Conservation (phyloP, 768 basidiomycete genomes). For the Daedaleopsis nitida region DNA sequence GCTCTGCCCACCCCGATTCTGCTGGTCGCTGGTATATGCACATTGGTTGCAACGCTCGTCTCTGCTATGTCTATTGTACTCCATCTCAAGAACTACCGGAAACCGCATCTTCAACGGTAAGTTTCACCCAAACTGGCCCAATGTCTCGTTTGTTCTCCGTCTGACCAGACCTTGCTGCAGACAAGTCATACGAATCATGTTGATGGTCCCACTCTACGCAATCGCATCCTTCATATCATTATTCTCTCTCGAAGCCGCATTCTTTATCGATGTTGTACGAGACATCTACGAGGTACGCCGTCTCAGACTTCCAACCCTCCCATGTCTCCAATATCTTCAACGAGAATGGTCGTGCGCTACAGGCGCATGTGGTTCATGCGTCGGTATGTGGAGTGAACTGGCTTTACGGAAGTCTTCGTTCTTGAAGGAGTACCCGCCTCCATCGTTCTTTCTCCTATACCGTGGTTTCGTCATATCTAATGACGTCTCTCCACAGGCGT, state of each 20-base stretch:
- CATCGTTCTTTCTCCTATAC: not conserved
- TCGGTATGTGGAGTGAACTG: too few relatives aligned
- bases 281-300: constrained; percentile 92
- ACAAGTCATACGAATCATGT: constrained; percentile 92
- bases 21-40: constrained; percentile 59
- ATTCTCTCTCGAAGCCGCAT: constrained; percentile 92
- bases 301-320: too few relatives aligned
- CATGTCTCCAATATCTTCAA: not conserved
- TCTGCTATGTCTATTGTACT: constrained; percentile 75
- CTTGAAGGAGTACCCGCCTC: too few relatives aligned
- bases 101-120: constrained; percentile 79
- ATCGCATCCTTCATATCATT: constrained; percentile 90
- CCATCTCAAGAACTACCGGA: constrained; percentile 85
- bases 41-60: constrained; percentile 70
- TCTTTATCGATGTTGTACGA: constrained; percentile 92
- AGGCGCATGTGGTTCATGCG: too few relatives aligned
- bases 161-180: too few relatives aligned
- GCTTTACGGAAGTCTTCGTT: too few relatives aligned
- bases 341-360: too few relatives aligned
- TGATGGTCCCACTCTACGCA: constrained; percentile 95
- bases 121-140: constrained; percentile 13
- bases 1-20: constrained; percentile 57
- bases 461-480: not conserved
- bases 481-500: constrained; percentile 56
- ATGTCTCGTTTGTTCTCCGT: too few relatives aligned